These are phyloP conservation scores for Linnemannia schmuckeri DNA, from an alignment of 192 early-diverging fungal species.

Conservation along the genomic window DNA sequence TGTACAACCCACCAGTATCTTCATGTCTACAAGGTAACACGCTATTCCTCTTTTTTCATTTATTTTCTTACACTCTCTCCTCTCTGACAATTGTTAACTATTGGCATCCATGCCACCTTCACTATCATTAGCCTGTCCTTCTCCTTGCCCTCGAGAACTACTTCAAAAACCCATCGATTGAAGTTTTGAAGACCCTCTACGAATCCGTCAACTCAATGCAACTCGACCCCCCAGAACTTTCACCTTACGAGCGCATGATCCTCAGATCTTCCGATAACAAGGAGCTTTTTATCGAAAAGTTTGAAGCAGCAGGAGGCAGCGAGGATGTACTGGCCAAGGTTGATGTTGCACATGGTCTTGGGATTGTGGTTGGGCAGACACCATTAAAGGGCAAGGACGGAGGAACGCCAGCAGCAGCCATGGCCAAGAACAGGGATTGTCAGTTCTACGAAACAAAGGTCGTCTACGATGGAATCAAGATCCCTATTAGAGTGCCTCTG, in stretches of 20 bases:
- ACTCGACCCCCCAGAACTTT: conserved; percentile 84
- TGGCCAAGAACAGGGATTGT: conserved; percentile 82
- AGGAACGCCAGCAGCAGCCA: neutral
- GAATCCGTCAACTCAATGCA: conserved; percentile 90
- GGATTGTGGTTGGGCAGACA: conserved; percentile 37
- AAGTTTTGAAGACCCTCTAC: conserved; percentile 83
- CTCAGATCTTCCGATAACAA: conserved; percentile 86
- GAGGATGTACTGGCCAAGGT: conserved; percentile 17
- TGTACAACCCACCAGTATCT: conserved; percentile 91
- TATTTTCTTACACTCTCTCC: neutral
- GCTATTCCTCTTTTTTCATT: neutral
- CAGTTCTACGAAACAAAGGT: conserved; percentile 90
- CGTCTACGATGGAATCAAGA: conserved; percentile 85
- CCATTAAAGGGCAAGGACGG: conserved; percentile 24
- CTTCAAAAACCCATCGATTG: conserved; percentile 80
- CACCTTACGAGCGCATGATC: conserved; percentile 84
- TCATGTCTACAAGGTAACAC: conserved; percentile 85
- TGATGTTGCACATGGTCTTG: conserved; percentile 58
- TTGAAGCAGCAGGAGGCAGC: conserved; percentile 59
- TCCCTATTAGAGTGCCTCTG: conserved; percentile 90
- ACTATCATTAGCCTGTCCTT: conserved; percentile 78
- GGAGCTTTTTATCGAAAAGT: conserved; percentile 89
- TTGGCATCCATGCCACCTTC: neutral
- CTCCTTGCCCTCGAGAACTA: conserved; percentile 94
- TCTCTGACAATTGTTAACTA: neutral